These are phyloP conservation scores for Pyrenophora seminiperda DNA, from an alignment of 2,329 filamentous ascomycete species.

Conservation along the genomic window DNA sequence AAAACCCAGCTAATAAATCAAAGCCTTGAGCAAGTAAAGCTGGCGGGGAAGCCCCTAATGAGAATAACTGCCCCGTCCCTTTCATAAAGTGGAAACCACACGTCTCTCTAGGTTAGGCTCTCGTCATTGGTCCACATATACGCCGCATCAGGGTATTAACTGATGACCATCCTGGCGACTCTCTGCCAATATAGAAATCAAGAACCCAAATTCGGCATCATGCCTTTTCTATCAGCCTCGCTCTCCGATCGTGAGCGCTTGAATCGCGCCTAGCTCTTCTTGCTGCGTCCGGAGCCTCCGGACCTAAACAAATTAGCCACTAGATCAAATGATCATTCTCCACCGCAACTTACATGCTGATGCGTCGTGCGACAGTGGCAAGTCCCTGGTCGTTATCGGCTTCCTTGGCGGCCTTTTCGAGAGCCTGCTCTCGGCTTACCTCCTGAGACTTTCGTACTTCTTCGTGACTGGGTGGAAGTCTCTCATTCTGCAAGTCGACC, in stretches of 20 bases:
- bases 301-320: slow-evolving; percentile 44
- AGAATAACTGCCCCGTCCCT: no score
- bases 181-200: slow-evolving; percentile 28
- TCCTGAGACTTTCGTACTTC: slow-evolving; percentile 85
- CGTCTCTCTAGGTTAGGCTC: slow-evolving; percentile 34
- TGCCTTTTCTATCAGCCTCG: slow-evolving; percentile 6
- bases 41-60: no score
- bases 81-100: no score
- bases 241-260: slow-evolving; percentile 26
- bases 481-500: slow-evolving; percentile 95
- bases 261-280: slow-evolving; percentile 36
- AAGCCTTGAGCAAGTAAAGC: no score
- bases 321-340: neutral
- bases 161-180: slow-evolving; percentile 28
- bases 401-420: slow-evolving; percentile 84
- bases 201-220: slow-evolving; percentile 13
- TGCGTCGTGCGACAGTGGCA: slow-evolving; percentile 82
- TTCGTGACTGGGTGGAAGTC: slow-evolving; percentile 87
- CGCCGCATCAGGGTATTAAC: slow-evolving; percentile 38
- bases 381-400: slow-evolving; percentile 91
- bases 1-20: no score
- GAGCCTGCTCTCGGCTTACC: slow-evolving; percentile 77
- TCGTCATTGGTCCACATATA: slow-evolving; percentile 31
- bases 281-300: slow-evolving; percentile 47
- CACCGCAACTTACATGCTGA: slow-evolving; percentile 86